Evolutionary conservation across 768 basidiomycete species (phyloP).

Genomic region (Flagelloscypha sp.): DNA sequence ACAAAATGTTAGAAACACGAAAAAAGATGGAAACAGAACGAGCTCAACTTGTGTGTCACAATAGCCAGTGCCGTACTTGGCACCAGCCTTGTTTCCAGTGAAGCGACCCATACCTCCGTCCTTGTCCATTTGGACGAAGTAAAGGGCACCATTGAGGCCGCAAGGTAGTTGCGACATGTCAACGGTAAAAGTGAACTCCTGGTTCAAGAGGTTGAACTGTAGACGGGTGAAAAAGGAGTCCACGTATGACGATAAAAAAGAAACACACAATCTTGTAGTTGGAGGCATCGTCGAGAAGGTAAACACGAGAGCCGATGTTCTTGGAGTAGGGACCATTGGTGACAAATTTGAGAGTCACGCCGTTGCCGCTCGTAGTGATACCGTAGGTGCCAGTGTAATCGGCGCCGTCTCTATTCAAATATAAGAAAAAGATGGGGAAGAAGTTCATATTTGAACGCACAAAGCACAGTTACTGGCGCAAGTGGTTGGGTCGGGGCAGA

Average conservation of each 20-base stretch:
- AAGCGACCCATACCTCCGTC: constrained; percentile 43
- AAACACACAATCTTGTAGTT: constrained; percentile 39
- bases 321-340: constrained; percentile 24
- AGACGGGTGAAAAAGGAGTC: too few relatives aligned
- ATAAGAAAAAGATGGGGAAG: too few relatives aligned
- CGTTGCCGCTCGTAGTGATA: constrained; percentile 37
- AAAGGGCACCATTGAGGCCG: constrained; percentile 53
- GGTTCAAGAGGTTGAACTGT: constrained; percentile 41
- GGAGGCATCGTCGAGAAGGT: constrained; percentile 40
- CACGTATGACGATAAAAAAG: too few relatives aligned
- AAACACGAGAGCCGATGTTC: constrained; percentile 38
- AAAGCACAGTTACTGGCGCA: constrained; percentile 37
- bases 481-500: constrained; percentile 41
- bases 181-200: constrained; percentile 57
- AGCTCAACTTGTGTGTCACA: constrained; percentile 33
- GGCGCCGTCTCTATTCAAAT: constrained; percentile 39
- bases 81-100: constrained; percentile 49
- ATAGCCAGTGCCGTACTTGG: constrained; percentile 31
- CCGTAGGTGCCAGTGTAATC: constrained; percentile 46
- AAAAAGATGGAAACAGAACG: too few relatives aligned
- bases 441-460: too few relatives aligned
- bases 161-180: constrained; percentile 50
- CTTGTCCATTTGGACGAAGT: constrained; percentile 49
- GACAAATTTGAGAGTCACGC: constrained; percentile 42
- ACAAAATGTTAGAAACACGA: too few relatives aligned